phyloP scores from a whole-genome alignment of 1,284 basidiomycete genomes.

The Papiliotrema nemorosa region DNA sequence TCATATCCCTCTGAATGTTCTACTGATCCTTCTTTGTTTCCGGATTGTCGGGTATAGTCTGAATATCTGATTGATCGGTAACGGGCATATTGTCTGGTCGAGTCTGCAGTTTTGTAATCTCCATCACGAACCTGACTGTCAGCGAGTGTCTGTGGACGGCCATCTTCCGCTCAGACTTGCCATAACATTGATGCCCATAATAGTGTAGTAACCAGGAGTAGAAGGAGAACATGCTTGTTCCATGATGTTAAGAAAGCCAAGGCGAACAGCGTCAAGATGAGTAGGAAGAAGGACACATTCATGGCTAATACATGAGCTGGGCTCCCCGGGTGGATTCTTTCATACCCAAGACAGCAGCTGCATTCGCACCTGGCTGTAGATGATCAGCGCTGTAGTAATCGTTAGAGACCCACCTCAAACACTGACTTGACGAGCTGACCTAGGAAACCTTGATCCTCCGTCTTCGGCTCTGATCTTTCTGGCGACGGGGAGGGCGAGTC shows the following conservation, averaged over 20 bases:
- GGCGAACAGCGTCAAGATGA: constrained; percentile 40
- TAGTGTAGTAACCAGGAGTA: constrained; percentile 30
- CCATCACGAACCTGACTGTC: constrained; percentile 42
- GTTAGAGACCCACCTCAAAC: constrained; percentile 37
- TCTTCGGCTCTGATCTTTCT: background rate
- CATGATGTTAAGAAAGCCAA: constrained; percentile 40
- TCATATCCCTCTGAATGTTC: no score
- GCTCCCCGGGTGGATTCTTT: background rate
- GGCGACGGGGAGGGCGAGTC: constrained; percentile 1
- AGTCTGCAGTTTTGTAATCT: constrained; percentile 37
- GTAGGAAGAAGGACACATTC: constrained; percentile 48
- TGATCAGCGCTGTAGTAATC: background rate
- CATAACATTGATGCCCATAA: constrained; percentile 47
- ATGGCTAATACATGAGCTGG: constrained; percentile 29
- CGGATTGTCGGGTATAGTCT: background rate
- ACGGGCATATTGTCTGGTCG: constrained; percentile 42
- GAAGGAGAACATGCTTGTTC: constrained; percentile 42
- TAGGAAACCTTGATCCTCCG: constrained; percentile 30
- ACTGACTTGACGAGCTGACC: constrained; percentile 38
- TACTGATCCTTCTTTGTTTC: constrained; percentile 33
- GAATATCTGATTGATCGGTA: background rate
- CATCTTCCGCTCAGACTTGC: constrained; percentile 15
- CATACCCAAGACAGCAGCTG: constrained; percentile 38
- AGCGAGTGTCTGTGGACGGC: background rate
- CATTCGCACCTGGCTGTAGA: constrained; percentile 42